phyloP scores from a whole-genome alignment of 495 filamentous ascomycete species.

The Hyaloscypha bicolor region DNA sequence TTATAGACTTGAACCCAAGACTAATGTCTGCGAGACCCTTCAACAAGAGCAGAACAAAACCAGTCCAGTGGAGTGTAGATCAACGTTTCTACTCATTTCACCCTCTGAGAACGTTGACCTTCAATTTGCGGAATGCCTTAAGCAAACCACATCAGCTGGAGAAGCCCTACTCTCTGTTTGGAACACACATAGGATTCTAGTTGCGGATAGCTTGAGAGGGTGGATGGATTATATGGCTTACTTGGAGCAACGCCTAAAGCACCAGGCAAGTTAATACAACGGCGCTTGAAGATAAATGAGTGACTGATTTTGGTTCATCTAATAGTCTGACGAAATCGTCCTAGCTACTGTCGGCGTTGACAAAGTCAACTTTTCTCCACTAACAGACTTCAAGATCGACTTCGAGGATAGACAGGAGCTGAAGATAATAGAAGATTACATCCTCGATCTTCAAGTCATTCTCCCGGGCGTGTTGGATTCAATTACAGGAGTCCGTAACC shows the following conservation, averaged over 20 bases:
- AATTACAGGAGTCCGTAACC: slow-evolving; percentile 9
- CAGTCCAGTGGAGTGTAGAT: not conserved
- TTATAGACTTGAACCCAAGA: slow-evolving; percentile 1
- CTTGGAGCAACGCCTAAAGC: slow-evolving; percentile 14
- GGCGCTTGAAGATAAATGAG: not conserved
- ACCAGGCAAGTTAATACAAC: not conserved
- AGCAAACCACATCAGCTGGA: not conserved
- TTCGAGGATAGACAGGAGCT: slow-evolving; percentile 29
- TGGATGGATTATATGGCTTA: slow-evolving; percentile 27
- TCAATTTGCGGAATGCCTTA: slow-evolving; percentile 3
- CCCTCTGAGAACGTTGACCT: slow-evolving; percentile 14
- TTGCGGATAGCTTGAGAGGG: slow-evolving; percentile 18
- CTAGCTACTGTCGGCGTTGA: slow-evolving; percentile 9
- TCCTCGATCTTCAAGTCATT: slow-evolving; percentile 25
- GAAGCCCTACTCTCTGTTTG: slow-evolving; percentile 1
- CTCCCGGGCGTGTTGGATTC: slow-evolving; percentile 13
- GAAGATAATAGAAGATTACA: slow-evolving; percentile 21
- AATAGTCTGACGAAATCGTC: slow-evolving; percentile 21
- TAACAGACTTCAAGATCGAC: slow-evolving; percentile 23
- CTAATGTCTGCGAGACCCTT: not conserved
- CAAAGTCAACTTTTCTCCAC: slow-evolving; percentile 22
- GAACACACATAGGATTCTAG: slow-evolving; percentile 22
- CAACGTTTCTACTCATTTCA: slow-evolving; percentile 19
- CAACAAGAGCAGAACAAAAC: not conserved
- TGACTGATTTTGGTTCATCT: not conserved